Conservation (phyloP, 441 rosid species). For the Sinapis alba region DNA sequence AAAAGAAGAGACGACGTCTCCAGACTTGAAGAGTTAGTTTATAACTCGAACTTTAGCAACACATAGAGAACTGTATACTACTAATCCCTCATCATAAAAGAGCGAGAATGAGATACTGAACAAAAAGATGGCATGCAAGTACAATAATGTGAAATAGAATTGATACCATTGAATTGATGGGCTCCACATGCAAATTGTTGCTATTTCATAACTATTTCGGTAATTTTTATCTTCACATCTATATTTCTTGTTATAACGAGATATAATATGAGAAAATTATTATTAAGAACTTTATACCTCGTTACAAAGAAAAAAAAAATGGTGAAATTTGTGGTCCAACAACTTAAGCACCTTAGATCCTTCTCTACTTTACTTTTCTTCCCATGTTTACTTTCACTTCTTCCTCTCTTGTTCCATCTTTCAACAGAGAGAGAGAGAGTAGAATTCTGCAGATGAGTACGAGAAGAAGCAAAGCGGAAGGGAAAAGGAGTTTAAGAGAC, state of each 20-base stretch:
- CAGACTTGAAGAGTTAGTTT: neutral
- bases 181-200: constrained; percentile 3
- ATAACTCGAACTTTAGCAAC: neutral
- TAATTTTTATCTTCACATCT: neutral
- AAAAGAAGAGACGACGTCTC: neutral
- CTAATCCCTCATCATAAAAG: neutral
- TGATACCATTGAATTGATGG: neutral
- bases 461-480: neutral
- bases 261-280: neutral
- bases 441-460: neutral
- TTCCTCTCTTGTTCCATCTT: neutral
- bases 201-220: neutral
- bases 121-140: constrained; percentile 33
- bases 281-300: no score
- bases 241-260: neutral
- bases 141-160: constrained; percentile 31
- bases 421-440: neutral
- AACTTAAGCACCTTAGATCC: neutral
- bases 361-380: neutral
- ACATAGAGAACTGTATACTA: neutral
- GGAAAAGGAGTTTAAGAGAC: neutral
- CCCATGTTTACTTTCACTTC: neutral
- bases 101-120: constrained; percentile 32
- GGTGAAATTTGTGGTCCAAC: neutral
- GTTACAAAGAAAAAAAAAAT: neutral